Evolutionary conservation across 2,329 filamentous ascomycete species (phyloP).

Genomic region (Fusarium sp.): DNA sequence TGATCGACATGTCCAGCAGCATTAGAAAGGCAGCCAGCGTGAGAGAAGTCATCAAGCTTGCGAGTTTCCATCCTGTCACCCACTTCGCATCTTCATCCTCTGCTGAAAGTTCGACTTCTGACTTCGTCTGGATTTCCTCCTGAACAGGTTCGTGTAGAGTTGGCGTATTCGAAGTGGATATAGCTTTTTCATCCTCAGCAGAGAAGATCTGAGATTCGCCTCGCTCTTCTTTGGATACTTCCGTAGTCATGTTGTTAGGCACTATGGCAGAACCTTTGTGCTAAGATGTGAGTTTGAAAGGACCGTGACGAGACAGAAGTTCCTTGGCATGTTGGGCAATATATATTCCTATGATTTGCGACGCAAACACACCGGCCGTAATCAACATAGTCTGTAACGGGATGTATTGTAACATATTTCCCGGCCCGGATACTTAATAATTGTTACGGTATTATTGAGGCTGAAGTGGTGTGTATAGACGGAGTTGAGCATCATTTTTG

Average conservation of each 20-base stretch:
- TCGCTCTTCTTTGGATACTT: not conserved
- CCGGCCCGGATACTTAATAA: constrained; percentile 1
- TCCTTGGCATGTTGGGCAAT: constrained; percentile 14
- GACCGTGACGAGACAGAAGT: not conserved
- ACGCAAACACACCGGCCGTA: constrained; percentile 7
- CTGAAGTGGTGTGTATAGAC: constrained; percentile 27
- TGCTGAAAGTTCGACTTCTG: constrained; percentile 10
- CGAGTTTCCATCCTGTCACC: constrained; percentile 50
- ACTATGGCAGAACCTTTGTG: not conserved
- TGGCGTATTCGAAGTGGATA: constrained; percentile 27
- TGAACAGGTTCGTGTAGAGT: constrained; percentile 37
- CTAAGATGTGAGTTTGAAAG: not conserved
- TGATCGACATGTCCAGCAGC: constrained; percentile 65
- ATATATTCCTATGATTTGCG: constrained; percentile 22
- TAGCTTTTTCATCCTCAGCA: constrained; percentile 15
- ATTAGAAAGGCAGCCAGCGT: constrained; percentile 61
- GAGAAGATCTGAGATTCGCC: not conserved
- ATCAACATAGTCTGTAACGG: constrained; percentile 5
- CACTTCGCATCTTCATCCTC: constrained; percentile 33
- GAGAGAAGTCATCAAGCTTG: constrained; percentile 53
- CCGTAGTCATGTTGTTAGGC: constrained; percentile 11
- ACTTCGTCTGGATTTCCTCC: constrained; percentile 11
- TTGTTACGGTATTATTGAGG: constrained; percentile 12
- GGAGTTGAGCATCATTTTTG: constrained; percentile 20
- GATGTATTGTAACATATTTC: constrained; percentile 15